Percentiles rank a stretch among this genome's conserved stretches.
These are phyloP conservation scores for Eutrema japonicum DNA, from an alignment of 345 rosid genomes.

Conservation along the genomic window DNA sequence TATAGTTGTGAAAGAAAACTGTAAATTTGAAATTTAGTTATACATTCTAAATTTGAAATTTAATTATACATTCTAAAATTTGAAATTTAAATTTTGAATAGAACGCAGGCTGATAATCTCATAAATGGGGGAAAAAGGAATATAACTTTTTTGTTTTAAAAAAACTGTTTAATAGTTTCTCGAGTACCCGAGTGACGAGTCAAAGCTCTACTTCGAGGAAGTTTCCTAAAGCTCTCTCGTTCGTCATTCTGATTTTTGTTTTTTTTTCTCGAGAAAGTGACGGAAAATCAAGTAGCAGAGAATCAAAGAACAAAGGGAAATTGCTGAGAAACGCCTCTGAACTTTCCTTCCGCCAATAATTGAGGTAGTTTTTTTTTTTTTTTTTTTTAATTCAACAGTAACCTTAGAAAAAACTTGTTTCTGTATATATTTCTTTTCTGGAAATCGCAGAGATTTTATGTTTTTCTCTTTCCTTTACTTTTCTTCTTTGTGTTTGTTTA, in stretches of 20 bases:
- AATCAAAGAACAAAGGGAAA: constrained; percentile 19
- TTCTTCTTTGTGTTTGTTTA: constrained; percentile 37
- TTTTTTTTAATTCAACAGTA: not conserved
- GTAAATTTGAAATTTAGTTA: no score
- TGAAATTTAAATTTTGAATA: not conserved
- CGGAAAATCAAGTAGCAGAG: constrained; percentile 30
- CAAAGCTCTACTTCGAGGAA: constrained; percentile 31
- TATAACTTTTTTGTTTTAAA: not conserved
- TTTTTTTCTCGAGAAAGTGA: constrained; percentile 35
- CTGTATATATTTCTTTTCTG: not conserved
- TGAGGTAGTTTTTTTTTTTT: constrained; percentile 18
- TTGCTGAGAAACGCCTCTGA: constrained; percentile 27
- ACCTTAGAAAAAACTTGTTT: constrained; percentile 2
- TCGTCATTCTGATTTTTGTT: not conserved
- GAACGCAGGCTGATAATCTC: not conserved
- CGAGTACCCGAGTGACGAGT: constrained; percentile 29
- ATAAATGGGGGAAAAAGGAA: not conserved
- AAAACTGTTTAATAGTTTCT: not conserved
- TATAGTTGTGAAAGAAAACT: no score
- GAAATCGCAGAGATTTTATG: constrained; percentile 30
- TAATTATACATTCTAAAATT: no score
- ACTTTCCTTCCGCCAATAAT: constrained; percentile 12
- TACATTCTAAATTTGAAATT: no score
- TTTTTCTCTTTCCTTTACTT: constrained; percentile 16
- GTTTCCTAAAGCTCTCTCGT: constrained; percentile 22